phyloP scores from a whole-genome alignment of 2,329 filamentous ascomycete species.

The Pseudogymnoascus sp. region DNA sequence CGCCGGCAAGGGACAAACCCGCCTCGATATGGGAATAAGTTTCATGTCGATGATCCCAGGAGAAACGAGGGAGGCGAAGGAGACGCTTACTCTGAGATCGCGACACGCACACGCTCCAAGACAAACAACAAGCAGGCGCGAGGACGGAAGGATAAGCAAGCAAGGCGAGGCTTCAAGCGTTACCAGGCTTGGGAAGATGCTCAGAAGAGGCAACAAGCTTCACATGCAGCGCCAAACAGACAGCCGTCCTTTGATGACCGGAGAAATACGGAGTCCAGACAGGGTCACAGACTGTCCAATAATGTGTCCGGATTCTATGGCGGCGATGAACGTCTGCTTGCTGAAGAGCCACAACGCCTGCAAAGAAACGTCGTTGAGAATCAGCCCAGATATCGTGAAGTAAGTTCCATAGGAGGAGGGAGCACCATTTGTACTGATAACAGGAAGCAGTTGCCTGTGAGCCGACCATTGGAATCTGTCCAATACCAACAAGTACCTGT shows the following conservation, averaged over 20 bases:
- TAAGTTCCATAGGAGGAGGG: neutral
- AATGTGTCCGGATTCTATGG: neutral
- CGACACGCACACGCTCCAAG: constrained; percentile 19
- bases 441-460: neutral
- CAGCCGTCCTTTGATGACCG: neutral
- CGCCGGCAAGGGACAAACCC: neutral
- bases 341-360: neutral
- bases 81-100: constrained; percentile 12
- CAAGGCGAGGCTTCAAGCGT: constrained; percentile 27
- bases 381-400: neutral
- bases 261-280: neutral
- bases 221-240: neutral
- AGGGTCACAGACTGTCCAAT: neutral
- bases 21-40: neutral
- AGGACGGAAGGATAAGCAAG: constrained; percentile 17
- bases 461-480: neutral
- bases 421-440: neutral
- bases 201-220: constrained; percentile 19
- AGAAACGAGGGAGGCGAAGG: neutral
- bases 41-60: neutral
- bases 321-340: neutral
- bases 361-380: neutral
- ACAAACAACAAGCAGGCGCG: constrained; percentile 11
- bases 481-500: neutral
- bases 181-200: constrained; percentile 31